Base-by-base conservation (phyloP, 495 filamentous ascomycete genomes). In the Amorphotheca resinae region DNA sequence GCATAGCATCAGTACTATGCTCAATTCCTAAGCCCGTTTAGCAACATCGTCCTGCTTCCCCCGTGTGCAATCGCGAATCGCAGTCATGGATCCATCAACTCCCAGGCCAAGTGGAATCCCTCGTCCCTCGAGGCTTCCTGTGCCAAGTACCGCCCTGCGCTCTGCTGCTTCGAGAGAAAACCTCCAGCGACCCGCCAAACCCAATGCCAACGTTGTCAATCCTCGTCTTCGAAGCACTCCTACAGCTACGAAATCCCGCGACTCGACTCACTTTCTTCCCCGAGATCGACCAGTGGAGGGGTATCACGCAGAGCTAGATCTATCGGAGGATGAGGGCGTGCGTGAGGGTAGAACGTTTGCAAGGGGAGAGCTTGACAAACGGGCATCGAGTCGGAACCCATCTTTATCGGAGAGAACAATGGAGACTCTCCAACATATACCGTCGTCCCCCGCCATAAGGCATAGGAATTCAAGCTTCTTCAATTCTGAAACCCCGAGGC, bases 391-490 rank as follows among this genome's bases (percentile, higher is more conserved):
- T 25, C 37, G 38, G 39, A 45, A 39, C 14, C 72, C 75, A 17
- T 84, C 80, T 1, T 59, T 85, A 17, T 79, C 77, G 11, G 80
- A 85, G 38, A 64, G 80, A 31, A 81, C 80, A 9, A 74, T 81
- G 25, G 78, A 82, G 47, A 81, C 76, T 0, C 58, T 85, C 9
- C 65, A 79, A 22, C 65, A 69, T 35, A 67, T 84, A 16, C 74
- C 80, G 2, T 67, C 77, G 0, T 81, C 80, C 14, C 80, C 80
- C 6, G 71, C 67, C 1, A 61, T 72, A n/a, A 55, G 57, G 8
- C 63, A 68, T 45, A 61, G 76, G 44, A 63, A 64, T 43, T 79
- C 77, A 8, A 75, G 68, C 51, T 80, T 84, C 59, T 82, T 76
- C 57, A 66, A 63, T 41, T 58, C 65, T 9, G 64, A 73, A 37